Evolutionary conservation across 78 protist species (phyloP), one percentile per base, ranked within the genome.

Genomic region (Dictyostelium purpureum): DNA sequence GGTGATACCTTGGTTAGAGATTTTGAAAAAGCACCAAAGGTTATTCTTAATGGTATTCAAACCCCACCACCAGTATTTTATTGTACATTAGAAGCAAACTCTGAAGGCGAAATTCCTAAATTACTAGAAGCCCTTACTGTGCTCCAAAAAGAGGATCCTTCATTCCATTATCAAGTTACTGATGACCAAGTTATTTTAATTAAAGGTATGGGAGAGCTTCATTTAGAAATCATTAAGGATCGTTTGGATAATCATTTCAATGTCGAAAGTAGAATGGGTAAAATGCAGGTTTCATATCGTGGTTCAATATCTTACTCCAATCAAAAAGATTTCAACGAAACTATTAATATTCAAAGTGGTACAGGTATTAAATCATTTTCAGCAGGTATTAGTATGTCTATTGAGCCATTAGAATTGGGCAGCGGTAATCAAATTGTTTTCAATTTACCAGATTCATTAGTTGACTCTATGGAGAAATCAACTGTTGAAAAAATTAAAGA

Each of bases 181-280:
- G 97, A 92, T 18, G 43, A 89, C 19, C 85, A 87, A 67, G 70
- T 70, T 16, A 67, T 83, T 42, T 42, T 97, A 56, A 59, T 96
- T 43, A 74, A 93, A 6, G 97, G 98, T 7, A 96, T 96, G 98
- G 99, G 99, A 12, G 99, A 95, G 76, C 90, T 97, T 3, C 99
- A 97, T 76, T 79, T 97, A 18, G 98, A 96, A 66, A 89, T 94
- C 21, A 52, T 87, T 1, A 56, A 35, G 12, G 77, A 75, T 54
- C 82, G 98, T 26, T 49, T 97, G 12, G 69, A 42, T n/a, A 28
- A 87, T 26, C 96, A 95, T 37, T 96, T 38, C 31, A 43, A 80
- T 19, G 54, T 97, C 4, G 26, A 38, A 26, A n/a, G 35, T 33
- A 14, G 51, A 11, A 47, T 87, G 85, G 96, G 97, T 31, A 18